Evolutionary conservation across 2,329 filamentous ascomycete genomes (phyloP), one percentile per base, ranked within the genome.

Genomic region (Fusarium agapanthi): DNA sequence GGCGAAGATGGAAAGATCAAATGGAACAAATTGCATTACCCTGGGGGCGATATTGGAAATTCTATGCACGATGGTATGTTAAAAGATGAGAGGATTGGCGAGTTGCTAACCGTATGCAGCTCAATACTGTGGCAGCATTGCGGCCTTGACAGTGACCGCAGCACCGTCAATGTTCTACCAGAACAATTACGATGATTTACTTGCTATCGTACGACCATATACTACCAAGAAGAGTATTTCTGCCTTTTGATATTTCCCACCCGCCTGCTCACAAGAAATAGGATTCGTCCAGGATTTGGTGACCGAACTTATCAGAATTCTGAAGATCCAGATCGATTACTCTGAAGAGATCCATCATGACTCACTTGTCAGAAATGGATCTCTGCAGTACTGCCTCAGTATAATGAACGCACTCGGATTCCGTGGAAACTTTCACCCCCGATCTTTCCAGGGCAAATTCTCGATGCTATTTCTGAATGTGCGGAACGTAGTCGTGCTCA

Each of bases 351-450:
- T 89, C 4, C 88, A 89, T 48, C 89, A 92, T 74, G 91, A 95
- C 78, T 87, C 91, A 65, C 84, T 97, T 38, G 88, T 96, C 71
- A 87, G 91, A 67, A 95, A 96, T 76, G 85, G 87, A 7, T 86
- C 90, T 40, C 87, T 98, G 50, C 92, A 94, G 67, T 87, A 93
- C 62, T 93, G 91, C 63, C 85, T 98, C 18, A 93, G 93, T 76
- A 89, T 96, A 34, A 90, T 97, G 78, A 91, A 93, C 64, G 91
- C 93, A 58, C 84, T 98, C 15, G 93, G 93, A 7, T 95, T 93
- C 78, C 87, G 86, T 47, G 91, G 91, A 20, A 89, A 91, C 73
- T 86, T 86, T 64, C 84, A 86, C 40, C 83, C 87, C 13, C 89
- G 93, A 26, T 88, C 86, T 7, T 89, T 95, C 45, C 86, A 88